Evolutionary conservation across 2,329 filamentous ascomycete species (phyloP).

Genomic region (Sporothrix curviconia): DNA sequence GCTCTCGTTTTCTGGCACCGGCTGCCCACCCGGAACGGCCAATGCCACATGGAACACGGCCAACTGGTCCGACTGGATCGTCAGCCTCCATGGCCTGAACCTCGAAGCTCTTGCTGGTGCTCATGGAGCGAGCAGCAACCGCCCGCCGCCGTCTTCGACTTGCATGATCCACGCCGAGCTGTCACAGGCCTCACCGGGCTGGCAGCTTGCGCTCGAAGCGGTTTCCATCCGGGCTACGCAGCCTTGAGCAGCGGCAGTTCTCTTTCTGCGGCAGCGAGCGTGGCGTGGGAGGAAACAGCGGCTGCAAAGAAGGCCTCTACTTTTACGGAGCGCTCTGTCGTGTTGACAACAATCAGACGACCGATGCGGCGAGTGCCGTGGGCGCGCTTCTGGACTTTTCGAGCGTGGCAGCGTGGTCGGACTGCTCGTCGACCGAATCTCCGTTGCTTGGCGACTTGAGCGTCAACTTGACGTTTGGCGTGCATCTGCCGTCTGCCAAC

Average conservation of each 20-base stretch:
- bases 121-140: neutral
- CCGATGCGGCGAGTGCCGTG: neutral
- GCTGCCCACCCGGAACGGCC: neutral
- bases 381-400: slow-evolving; percentile 2
- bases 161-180: neutral
- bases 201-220: neutral
- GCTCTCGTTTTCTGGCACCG: neutral
- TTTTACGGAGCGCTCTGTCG: neutral
- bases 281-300: neutral
- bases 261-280: neutral
- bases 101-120: neutral
- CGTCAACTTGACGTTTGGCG: neutral
- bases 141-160: neutral
- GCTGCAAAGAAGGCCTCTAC: neutral
- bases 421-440: neutral
- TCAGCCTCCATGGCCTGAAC: neutral
- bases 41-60: neutral
- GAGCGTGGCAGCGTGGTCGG: neutral
- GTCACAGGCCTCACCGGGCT: neutral
- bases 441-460: neutral
- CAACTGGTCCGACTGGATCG: slow-evolving; percentile 6
- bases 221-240: neutral
- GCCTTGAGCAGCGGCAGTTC: slow-evolving; percentile 2
- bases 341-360: neutral
- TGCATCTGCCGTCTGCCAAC: neutral